A percentile compares a stretch with the other conserved stretches of the same genome.
Evolutionary conservation across 176 grass and related monocot species (phyloP).

Genomic region (Zoysia pacifica): DNA sequence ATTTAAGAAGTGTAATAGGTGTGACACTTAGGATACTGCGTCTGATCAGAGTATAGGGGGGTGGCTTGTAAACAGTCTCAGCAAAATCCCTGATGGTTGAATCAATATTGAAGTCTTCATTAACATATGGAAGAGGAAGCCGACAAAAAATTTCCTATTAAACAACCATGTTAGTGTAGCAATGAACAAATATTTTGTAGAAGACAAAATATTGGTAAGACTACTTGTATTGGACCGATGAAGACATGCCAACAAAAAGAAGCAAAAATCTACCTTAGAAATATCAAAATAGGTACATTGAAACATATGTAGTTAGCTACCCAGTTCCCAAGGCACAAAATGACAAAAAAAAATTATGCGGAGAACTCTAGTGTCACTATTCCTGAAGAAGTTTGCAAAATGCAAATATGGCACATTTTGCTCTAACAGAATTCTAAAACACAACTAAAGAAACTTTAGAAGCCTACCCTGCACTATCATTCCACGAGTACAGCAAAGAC

Average conservation of each 20-base stretch:
- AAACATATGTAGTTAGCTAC: not conserved
- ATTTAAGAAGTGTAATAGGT: not conserved
- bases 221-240: not conserved
- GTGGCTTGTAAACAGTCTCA: constrained; percentile 58
- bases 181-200: constrained; percentile 22
- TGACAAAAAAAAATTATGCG: not conserved
- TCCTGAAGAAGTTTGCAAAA: not conserved
- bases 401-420: not conserved
- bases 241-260: constrained; percentile 4
- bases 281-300: constrained; percentile 6
- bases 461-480: constrained; percentile 6
- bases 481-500: constrained; percentile 8
- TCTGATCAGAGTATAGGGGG: constrained; percentile 69
- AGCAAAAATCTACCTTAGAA: not conserved
- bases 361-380: not conserved
- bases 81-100: constrained; percentile 57
- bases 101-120: constrained; percentile 83
- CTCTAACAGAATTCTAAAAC: not conserved
- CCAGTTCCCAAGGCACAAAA: not conserved
- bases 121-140: constrained; percentile 89
- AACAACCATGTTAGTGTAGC: constrained; percentile 45
- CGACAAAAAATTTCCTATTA: constrained; percentile 78
- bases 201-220: constrained; percentile 26
- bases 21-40: constrained; percentile 82
- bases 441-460: constrained; percentile 6